phyloP scores from a whole-genome alignment of 2,329 filamentous ascomycete genomes.

The Fusarium sp. region DNA sequence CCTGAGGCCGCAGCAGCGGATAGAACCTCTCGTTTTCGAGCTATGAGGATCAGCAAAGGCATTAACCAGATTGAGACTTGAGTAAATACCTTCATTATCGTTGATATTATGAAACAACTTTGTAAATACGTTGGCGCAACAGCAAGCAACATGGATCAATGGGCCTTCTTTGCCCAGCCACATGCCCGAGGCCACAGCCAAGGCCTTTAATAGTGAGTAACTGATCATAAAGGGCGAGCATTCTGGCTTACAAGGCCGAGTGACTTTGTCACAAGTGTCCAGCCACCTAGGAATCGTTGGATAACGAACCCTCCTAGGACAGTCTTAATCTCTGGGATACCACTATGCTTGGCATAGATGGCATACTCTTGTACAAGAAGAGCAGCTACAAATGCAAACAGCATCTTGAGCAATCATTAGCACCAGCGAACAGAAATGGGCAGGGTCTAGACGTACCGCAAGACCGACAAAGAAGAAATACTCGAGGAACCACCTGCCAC shows the following conservation, averaged over 20 bases:
- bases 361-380: constrained; percentile 87
- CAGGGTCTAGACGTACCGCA: constrained; percentile 68
- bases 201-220: constrained; percentile 68
- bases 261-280: constrained; percentile 92
- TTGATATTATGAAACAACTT: constrained; percentile 85
- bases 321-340: constrained; percentile 98
- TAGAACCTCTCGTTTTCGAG: constrained; percentile 91
- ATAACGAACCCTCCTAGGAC: constrained; percentile 95
- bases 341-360: constrained; percentile 90
- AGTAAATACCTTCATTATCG: constrained; percentile 80
- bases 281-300: constrained; percentile 83
- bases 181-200: constrained; percentile 92
- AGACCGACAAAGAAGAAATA: constrained; percentile 90
- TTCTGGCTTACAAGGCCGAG: constrained; percentile 76
- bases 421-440: background rate
- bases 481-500: constrained; percentile 83
- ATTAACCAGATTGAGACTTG: background rate
- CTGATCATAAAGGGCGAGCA: background rate
- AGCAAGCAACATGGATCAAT: constrained; percentile 95
- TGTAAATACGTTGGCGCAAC: constrained; percentile 94
- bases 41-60: constrained; percentile 56
- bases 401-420: constrained; percentile 62
- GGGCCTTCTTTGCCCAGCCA: constrained; percentile 98
- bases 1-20: constrained; percentile 93
- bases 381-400: constrained; percentile 83